phyloP scores from a whole-genome alignment of 2,329 filamentous ascomycete species.

The Fusarium ambrosium region DNA sequence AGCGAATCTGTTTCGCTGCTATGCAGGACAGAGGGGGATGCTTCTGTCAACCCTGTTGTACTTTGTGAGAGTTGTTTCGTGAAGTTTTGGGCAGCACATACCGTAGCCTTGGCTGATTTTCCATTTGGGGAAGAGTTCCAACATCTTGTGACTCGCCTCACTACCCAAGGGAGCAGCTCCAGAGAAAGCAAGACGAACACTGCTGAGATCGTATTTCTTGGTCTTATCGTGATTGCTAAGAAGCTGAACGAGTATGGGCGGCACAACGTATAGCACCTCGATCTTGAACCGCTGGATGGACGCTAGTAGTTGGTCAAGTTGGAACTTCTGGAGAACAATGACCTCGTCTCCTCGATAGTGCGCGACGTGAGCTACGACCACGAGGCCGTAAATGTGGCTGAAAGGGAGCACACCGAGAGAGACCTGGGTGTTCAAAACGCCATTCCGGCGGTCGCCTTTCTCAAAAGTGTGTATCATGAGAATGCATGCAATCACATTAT shows the following conservation, averaged over 20 bases:
- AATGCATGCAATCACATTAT: conserved; percentile 82
- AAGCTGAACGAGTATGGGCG: conserved; percentile 34
- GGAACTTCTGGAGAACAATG: conserved; percentile 81
- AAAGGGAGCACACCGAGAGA: conserved; percentile 79
- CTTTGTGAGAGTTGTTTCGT: neutral
- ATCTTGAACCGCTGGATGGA: conserved; percentile 34
- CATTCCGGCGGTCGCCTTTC: conserved; percentile 53
- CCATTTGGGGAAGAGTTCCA: conserved; percentile 74
- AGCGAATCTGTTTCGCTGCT: conserved; percentile 71
- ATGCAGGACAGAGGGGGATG: conserved; percentile 73
- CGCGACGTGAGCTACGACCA: conserved; percentile 76
- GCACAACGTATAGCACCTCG: conserved; percentile 32
- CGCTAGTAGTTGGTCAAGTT: conserved; percentile 71
- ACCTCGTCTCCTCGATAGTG: conserved; percentile 80
- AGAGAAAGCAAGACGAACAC: conserved; percentile 27
- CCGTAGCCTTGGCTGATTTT: conserved; percentile 80
- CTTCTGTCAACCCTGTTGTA: conserved; percentile 77
- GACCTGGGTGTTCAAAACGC: conserved; percentile 57
- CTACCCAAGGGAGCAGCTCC: conserved; percentile 77
- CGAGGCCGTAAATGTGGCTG: conserved; percentile 85
- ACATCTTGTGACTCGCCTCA: conserved; percentile 75
- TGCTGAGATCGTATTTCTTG: conserved; percentile 30
- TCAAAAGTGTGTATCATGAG: conserved; percentile 68
- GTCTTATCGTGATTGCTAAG: conserved; percentile 16
- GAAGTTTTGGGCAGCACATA: conserved; percentile 44